Evolutionary conservation across 805 yeast species (phyloP).

Genomic region (Wickerhamomyces rabaulensis): DNA sequence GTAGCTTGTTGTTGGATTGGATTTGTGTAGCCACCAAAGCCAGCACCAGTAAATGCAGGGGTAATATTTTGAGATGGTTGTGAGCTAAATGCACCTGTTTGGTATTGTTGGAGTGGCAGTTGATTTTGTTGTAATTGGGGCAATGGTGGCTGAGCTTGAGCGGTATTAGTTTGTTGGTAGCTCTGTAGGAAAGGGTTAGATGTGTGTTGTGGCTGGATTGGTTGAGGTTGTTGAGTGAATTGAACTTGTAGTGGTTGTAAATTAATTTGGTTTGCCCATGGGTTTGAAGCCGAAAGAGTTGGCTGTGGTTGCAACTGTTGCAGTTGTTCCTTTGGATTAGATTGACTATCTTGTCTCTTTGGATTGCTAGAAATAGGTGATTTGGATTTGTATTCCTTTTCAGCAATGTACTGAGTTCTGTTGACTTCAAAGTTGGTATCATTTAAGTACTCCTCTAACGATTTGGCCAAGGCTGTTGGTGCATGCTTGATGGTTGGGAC

Average conservation of each 20-base stretch:
- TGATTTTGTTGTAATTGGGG: constrained; percentile 14
- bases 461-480: constrained; percentile 84
- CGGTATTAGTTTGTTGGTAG: constrained; percentile 2
- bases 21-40: constrained; percentile 47
- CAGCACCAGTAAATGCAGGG: constrained; percentile 46
- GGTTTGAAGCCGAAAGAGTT: constrained; percentile 3
- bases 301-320: not conserved
- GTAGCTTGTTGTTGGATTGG: constrained; percentile 19
- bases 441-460: constrained; percentile 81
- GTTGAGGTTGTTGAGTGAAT: constrained; percentile 15
- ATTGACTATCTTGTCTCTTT: not conserved
- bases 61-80: constrained; percentile 16
- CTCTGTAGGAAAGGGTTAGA: constrained; percentile 18
- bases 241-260: constrained; percentile 22
- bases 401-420: constrained; percentile 71
- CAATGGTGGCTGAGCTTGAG: not conserved
- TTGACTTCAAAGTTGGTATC: constrained; percentile 83
- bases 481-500: constrained; percentile 97
- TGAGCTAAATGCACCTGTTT: constrained; percentile 17
- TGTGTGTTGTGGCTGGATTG: constrained; percentile 14
- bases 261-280: constrained; percentile 26
- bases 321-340: not conserved
- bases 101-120: constrained; percentile 9
- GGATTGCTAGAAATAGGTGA: constrained; percentile 4
- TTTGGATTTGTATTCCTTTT: constrained; percentile 40